Evolutionary conservation across 108 stramenopile genomes (phyloP), one percentile per base, ranked within the genome.

Genomic region (Craspedostauros australis): DNA sequence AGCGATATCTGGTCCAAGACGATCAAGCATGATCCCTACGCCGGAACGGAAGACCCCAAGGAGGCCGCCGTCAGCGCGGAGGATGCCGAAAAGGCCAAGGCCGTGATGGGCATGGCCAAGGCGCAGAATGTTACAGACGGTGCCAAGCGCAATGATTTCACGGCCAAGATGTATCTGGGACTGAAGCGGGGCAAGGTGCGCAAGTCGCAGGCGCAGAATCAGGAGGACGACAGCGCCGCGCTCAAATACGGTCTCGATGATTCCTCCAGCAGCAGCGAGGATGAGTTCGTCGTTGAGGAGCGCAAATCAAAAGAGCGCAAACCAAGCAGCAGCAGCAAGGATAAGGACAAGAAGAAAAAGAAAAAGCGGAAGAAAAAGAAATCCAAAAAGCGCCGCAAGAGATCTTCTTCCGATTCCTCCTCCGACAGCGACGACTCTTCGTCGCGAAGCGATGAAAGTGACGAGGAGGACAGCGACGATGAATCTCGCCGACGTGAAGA

Each of bases 21-120:
- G 22, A 91, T 91, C 45, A 86, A 86, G 4, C 83, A 85, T 30
- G 84, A 87, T 72, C 84, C 83, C 3, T 76, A 87, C 53, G 80
- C 83, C 30, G 50, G 52, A 28, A 39, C 50, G 6, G 26, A 55
- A 9, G 32, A 56, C 11, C 23, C 25, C 15, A 32, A 24, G n/a
- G 43, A 54, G 14, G 50, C 29, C 0, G 57, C 37, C 7, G 57
- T 26, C 19, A 46, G 27, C 22, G 62, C 39, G n/a, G 66, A 68
- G 9, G 55, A 60, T 4, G 59, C 69, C 22, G 70, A 80, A 44
- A 84, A 81, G 59, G 78, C 80, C n/a, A 61, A 69, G 24, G 68
- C 74, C 28, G 61, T 90, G 41, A 62, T 86, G 66, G 80, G 78
- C 46, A 50, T 91, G 76, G 90, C 85, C 1, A 47, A 79, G 21